These are phyloP conservation scores for Primulina eburnea DNA, from an alignment of 257 asterid species.

Conservation along the genomic window DNA sequence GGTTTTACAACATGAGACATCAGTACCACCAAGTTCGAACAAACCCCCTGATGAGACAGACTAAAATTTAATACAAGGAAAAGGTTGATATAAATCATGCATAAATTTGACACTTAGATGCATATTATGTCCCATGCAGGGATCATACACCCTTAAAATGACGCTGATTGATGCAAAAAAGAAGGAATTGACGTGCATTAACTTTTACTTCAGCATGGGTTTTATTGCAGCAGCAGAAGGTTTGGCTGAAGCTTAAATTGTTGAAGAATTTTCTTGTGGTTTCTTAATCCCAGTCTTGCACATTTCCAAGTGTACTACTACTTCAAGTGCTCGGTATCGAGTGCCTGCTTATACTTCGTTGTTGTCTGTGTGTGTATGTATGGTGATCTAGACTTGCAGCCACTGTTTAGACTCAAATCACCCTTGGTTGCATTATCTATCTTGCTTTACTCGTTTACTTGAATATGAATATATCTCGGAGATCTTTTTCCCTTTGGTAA, in stretches of 20 bases:
- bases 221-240: slow-evolving; percentile 22
- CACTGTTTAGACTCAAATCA: not conserved
- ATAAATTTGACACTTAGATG: not conserved
- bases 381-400: not conserved
- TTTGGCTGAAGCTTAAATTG: slow-evolving; percentile 21
- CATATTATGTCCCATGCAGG: slow-evolving; percentile 23
- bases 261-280: not conserved
- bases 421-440: not conserved
- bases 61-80: no score
- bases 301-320: not conserved
- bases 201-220: slow-evolving; percentile 35
- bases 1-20: not conserved
- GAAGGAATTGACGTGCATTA: slow-evolving; percentile 36
- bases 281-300: not conserved
- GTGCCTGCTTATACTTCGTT: not conserved
- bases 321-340: no score
- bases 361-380: not conserved
- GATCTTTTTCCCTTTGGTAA: not conserved
- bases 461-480: no score
- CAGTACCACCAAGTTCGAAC: not conserved
- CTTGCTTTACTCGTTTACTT: not conserved
- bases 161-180: slow-evolving; percentile 25
- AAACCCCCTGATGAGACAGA: not conserved
- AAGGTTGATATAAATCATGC: not conserved
- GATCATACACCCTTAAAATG: slow-evolving; percentile 37